Base-by-base conservation (phyloP, 129 eudicot genomes). In the Erigeron canadensis region DNA sequence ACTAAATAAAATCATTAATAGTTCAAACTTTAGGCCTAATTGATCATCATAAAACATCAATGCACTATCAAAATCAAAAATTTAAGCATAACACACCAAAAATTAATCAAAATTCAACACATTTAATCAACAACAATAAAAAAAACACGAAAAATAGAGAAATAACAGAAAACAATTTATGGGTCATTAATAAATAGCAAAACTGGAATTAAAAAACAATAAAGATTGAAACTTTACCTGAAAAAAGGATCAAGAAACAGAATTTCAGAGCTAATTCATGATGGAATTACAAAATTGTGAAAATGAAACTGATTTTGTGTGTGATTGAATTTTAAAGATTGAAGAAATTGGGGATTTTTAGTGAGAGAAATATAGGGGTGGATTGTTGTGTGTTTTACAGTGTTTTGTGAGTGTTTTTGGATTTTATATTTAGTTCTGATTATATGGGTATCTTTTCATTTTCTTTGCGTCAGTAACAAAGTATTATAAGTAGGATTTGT, bases 331-430 rank as follows among this genome's bases (percentile, higher is more conserved):
- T 66, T 17, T 65, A 75, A 41, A 57, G 81, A 77, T 57, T 51
- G 57, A 69, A 21, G 17, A 18, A 70, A 61, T 51, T 42, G 11
- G 63, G 71, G 81, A 65, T 37, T 76, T 63, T 77, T 78, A 54
- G 77, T 53, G 81, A 64, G 81, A 78, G 77, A 78, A 63, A 76
- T 63, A 53, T 17, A 45, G 61, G 22, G 54, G 57, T 51, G 63
- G 77, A 76, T 69, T 47, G 69, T 63, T 67, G 60, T 77, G 13
- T 69, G 57, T 60, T 46, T 69, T 23, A 21, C 16, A 21, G 61
- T 57, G 69, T 11, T 44, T 67, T 28, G 50, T 56, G 50, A 37
- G 6, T 8, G 17, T 40, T 66, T 65, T 64, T 53, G 42, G 58
- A 56, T 65, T 65, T 65, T 41, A 38, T 41, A 43, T 57, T 76